Percentiles rank a stretch among this genome's conserved stretches.
Conservation (phyloP, 73 alveolate genomes). For the Paramecium tetraurelia region DNA sequence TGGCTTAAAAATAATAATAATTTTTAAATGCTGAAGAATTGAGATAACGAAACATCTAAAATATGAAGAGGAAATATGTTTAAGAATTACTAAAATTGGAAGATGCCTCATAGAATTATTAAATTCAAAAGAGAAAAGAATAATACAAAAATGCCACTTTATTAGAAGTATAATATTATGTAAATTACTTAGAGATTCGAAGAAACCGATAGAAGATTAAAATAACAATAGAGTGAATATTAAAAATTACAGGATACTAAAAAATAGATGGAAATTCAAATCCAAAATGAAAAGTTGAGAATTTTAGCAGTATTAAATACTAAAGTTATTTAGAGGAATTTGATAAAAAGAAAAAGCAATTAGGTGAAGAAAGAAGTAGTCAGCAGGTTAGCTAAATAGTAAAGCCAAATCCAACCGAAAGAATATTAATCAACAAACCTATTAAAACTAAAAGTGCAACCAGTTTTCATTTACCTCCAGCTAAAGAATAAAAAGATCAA, state of each 20-base stretch:
- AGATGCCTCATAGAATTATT: conserved; percentile 19
- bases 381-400: background rate
- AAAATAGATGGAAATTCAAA: background rate
- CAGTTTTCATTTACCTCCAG: conserved; percentile 44
- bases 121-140: conserved; percentile 15
- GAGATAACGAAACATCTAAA: background rate
- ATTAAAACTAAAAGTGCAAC: conserved; percentile 22
- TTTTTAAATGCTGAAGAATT: conserved; percentile 1
- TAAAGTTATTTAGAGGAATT: conserved; percentile 16
- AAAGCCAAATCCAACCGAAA: background rate
- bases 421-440: background rate
- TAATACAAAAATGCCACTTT: background rate
- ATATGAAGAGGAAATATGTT: conserved; percentile 34
- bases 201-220: conserved; percentile 26
- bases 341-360: background rate
- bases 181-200: background rate
- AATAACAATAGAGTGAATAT: background rate
- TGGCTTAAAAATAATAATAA: background rate
- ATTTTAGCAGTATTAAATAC: background rate
- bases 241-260: background rate
- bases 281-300: background rate
- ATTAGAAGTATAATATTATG: background rate
- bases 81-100: conserved; percentile 25
- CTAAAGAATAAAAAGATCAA: background rate
- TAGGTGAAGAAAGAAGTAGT: background rate